Evolutionary conservation across 306 rosid genomes (phyloP).

Genomic region (Prunus mume): DNA sequence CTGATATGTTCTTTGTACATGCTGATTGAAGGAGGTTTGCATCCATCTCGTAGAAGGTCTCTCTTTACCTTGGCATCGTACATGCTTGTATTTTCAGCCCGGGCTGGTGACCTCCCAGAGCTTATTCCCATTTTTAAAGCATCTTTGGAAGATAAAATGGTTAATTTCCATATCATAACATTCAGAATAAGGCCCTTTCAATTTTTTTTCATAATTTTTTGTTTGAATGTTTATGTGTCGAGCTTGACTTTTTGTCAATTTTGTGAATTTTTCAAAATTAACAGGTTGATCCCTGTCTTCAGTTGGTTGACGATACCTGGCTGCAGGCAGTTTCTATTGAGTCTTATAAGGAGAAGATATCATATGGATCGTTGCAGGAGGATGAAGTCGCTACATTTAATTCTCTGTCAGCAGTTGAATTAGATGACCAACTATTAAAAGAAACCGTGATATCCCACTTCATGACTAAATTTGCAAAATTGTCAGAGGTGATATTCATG

Average conservation of each 20-base stretch:
- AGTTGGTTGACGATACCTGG: conserved; percentile 60
- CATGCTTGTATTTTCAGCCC: conserved; percentile 83
- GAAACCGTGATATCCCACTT: conserved; percentile 65
- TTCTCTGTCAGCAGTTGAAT: conserved; percentile 47
- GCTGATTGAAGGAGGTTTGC: conserved; percentile 62
- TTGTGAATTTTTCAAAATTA: conserved; percentile 24
- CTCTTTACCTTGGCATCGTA: conserved; percentile 77
- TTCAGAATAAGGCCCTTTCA: conserved; percentile 17
- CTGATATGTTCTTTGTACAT: conserved; percentile 29
- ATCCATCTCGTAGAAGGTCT: conserved; percentile 79
- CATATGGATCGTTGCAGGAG: conserved; percentile 53
- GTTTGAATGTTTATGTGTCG: background rate
- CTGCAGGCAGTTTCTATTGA: conserved; percentile 58
- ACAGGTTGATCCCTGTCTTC: conserved; percentile 88
- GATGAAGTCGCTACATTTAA: conserved; percentile 62
- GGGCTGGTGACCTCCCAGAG: conserved; percentile 60
- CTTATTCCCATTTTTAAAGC: conserved; percentile 68
- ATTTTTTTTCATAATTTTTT: conserved; percentile 11
- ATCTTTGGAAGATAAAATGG: conserved; percentile 47
- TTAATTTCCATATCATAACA: conserved; percentile 30
- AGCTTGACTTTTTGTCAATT: conserved; percentile 4
- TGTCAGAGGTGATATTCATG: conserved; percentile 64
- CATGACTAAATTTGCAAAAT: conserved; percentile 55
- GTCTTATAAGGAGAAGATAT: conserved; percentile 35
- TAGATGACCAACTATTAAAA: conserved; percentile 63